Evolutionary conservation across 1,139 yeast genomes (phyloP), one percentile per base, ranked within the genome.

Genomic region (Kodamaea derodonti): DNA sequence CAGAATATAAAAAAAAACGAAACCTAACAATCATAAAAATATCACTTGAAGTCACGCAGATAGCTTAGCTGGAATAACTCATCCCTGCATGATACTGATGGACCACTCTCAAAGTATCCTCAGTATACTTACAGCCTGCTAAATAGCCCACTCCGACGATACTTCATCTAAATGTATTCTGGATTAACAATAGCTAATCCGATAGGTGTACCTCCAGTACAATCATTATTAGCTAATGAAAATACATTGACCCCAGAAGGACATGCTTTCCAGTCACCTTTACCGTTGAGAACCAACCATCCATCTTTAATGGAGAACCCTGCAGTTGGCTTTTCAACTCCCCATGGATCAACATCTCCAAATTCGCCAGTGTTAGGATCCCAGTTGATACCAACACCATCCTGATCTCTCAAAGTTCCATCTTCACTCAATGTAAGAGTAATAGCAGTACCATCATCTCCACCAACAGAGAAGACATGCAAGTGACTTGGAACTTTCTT

Each of bases 391-490:
- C 55, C 62, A 31, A 47, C 45, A 10, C 57, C 57, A 35, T 51
- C 52, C 37, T 54, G 58, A 48, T 60, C 66, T 16, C 40, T 47
- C 48, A 60, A 54, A 16, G 60, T 39, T 13, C 54, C 52, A 34
- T 58, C 62, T 8, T 39, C 33, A 26, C 47, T 45, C 45, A 59
- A 51, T 8, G 54, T 44, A 35, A 60, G 49, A 11, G 39, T 36
- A 27, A 55, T 42, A 27, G 44, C 56, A 9, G 42, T 36, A 14
- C 65, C 66, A 16, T 54, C 58, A 27, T 39, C 27, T 3, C 64
- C 65, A 14, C 63, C 65, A 24, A 60, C 63, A n/a, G 58, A 44
- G 43, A 60, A 59, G 8, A 58, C 64, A 28, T 57, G 62, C 5
- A 54, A 53, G 47, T 59, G 63, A 4, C 52, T 40, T 8, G 41